phyloP scores from a whole-genome alignment of 306 rosid species.

The Pyrus pyrifolia region DNA sequence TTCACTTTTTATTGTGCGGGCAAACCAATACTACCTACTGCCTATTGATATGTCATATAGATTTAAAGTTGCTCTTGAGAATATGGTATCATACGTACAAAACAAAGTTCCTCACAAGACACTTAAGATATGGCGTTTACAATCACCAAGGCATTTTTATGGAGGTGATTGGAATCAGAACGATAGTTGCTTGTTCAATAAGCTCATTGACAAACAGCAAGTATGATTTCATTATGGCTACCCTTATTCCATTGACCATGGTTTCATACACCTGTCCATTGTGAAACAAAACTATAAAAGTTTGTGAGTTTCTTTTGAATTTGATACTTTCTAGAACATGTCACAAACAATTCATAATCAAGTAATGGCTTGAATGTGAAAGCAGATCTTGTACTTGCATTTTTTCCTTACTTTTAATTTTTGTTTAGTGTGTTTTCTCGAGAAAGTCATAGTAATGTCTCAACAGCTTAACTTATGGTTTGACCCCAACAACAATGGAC shows the following conservation, averaged over 20 bases:
- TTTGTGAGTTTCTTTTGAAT: not conserved
- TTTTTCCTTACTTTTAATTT: not conserved
- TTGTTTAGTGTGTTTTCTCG: not conserved
- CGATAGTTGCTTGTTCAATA: conserved; percentile 76
- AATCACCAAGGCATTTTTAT: conserved; percentile 81
- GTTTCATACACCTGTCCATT: not conserved
- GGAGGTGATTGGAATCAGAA: conserved; percentile 97
- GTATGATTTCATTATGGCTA: conserved; percentile 32
- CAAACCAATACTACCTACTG: conserved; percentile 61
- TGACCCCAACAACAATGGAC: conserved; percentile 78
- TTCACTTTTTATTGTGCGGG: conserved; percentile 68
- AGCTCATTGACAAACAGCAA: conserved; percentile 69
- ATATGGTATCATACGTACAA: not conserved
- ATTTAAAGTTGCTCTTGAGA: conserved; percentile 58
- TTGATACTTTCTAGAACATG: not conserved
- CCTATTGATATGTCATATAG: conserved; percentile 60
- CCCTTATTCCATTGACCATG: not conserved
- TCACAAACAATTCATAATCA: not conserved
- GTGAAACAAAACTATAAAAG: not conserved
- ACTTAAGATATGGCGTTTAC: not conserved
- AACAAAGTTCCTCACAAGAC: too few relatives aligned
- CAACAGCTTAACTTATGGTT: conserved; percentile 80
- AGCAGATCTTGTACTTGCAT: not conserved
- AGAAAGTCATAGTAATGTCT: conserved; percentile 33
- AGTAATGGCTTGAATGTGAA: not conserved